Conservation (phyloP, 1,139 yeast genomes). For the Kodamaea alishanica region DNA sequence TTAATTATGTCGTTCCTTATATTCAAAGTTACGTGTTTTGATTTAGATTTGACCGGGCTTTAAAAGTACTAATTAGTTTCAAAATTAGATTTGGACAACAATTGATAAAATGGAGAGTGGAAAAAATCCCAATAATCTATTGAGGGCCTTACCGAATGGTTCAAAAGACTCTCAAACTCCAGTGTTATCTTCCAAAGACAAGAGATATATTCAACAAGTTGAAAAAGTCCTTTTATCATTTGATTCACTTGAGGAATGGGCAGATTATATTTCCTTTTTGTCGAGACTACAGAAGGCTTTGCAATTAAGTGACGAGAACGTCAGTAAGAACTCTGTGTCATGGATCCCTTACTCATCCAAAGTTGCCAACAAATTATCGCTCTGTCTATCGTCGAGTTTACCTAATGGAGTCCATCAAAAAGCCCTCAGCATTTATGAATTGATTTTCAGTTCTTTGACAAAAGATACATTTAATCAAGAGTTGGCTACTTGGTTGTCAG, state of each 20-base stretch:
- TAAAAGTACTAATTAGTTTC: no score
- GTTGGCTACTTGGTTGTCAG: slow-evolving; percentile 79
- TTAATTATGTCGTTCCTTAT: no score
- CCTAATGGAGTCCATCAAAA: slow-evolving; percentile 97
- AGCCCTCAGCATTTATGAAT: slow-evolving; percentile 70
- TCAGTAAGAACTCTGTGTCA: slow-evolving; percentile 40
- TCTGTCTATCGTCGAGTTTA: slow-evolving; percentile 70
- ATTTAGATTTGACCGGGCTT: no score
- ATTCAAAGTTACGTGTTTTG: no score
- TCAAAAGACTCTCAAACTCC: slow-evolving; percentile 3
- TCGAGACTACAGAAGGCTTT: slow-evolving; percentile 74
- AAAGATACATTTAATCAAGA: slow-evolving; percentile 47
- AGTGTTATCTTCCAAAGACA: slow-evolving; percentile 52
- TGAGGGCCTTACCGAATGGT: slow-evolving; percentile 2
- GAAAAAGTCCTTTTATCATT: slow-evolving; percentile 76
- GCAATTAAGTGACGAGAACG: slow-evolving; percentile 29
- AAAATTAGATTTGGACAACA: no score
- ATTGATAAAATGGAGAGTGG: background rate
- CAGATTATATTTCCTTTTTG: slow-evolving; percentile 91
- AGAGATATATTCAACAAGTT: slow-evolving; percentile 59
- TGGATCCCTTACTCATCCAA: slow-evolving; percentile 39
- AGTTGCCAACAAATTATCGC: slow-evolving; percentile 49
- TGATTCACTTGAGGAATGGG: slow-evolving; percentile 93
- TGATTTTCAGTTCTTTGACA: slow-evolving; percentile 62
- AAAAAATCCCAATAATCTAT: background rate